These are phyloP conservation scores for Gardenia jasminoides DNA, from an alignment of 257 asterid species.

Conservation along the genomic window DNA sequence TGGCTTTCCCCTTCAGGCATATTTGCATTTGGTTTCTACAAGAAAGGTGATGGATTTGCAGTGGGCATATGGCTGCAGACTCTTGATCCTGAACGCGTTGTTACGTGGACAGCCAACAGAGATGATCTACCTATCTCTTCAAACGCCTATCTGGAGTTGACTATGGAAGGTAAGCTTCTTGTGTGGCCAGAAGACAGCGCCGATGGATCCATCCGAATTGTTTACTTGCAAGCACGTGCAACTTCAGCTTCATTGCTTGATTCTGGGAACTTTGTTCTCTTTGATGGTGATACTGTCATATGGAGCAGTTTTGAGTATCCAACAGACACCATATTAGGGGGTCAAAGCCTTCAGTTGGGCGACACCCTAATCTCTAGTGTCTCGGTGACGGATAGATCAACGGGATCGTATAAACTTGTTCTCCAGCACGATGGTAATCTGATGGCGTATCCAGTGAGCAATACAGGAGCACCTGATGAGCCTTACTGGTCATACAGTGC, in stretches of 20 bases:
- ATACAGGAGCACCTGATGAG: not conserved
- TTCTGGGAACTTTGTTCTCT: conserved; percentile 24
- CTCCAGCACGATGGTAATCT: conserved; percentile 25
- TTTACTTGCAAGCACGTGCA: not conserved
- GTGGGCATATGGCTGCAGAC: conserved; percentile 22
- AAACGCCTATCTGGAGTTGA: conserved; percentile 19
- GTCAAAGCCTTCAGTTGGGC: conserved; percentile 14
- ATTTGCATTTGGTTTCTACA: conserved; percentile 29
- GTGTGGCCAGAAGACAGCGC: not conserved
- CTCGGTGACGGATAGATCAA: conserved; percentile 14
- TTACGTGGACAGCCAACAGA: conserved; percentile 17
- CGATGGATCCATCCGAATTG: not conserved
- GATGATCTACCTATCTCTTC: not conserved
- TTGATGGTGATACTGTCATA: conserved; percentile 7
- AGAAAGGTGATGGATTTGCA: conserved; percentile 19
- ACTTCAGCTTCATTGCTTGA: conserved; percentile 25
- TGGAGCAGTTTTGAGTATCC: conserved; percentile 22
- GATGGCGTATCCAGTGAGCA: conserved; percentile 21
- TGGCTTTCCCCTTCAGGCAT: conserved; percentile 20
- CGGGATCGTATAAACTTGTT: conserved; percentile 13
- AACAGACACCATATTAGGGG: conserved; percentile 27
- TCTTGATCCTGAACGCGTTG: not conserved
- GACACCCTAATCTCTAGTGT: conserved; percentile 15
- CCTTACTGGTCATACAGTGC: conserved; percentile 14
- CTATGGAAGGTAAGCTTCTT: conserved; percentile 14